Percentiles rank a stretch among this genome's conserved stretches.
Evolutionary conservation across 371 early-diverging fungal genomes (phyloP).

Genomic region (Massospora cicadina): DNA sequence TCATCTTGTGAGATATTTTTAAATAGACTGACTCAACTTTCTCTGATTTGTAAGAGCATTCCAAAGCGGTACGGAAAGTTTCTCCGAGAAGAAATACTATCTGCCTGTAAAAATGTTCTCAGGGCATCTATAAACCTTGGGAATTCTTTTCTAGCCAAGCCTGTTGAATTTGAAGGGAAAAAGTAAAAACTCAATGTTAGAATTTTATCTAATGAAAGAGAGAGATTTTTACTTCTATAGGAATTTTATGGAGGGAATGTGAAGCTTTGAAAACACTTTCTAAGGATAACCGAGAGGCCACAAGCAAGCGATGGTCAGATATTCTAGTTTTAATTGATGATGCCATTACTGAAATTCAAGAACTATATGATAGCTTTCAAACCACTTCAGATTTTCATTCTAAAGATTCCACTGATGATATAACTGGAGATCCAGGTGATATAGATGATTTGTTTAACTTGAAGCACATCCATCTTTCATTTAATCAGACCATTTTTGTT

Average conservation of each 20-base stretch:
- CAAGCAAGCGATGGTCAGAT: neutral
- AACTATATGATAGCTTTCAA: neutral
- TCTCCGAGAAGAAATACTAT: neutral
- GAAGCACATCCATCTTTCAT: neutral
- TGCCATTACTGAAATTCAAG: neutral
- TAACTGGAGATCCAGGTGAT: neutral
- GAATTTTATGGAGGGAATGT: slow-evolving; percentile 1
- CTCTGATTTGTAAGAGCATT: neutral
- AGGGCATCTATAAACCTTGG: neutral
- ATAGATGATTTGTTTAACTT: neutral
- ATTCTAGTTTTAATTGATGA: neutral
- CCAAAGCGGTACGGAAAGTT: neutral
- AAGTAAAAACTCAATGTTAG: neutral
- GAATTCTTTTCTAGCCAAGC: slow-evolving; percentile 1
- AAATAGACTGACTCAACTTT: neutral
- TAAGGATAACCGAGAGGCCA: neutral
- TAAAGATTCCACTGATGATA: neutral
- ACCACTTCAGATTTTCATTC: neutral
- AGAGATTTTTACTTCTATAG: neutral
- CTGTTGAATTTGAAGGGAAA: neutral
- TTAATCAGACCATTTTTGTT: neutral
- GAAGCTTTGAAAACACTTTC: neutral
- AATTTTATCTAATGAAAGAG: neutral
- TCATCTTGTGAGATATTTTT: neutral
- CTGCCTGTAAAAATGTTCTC: neutral